These are phyloP conservation scores for Hypoxylon trugodes DNA, from an alignment of 495 filamentous ascomycete species.

Conservation along the genomic window DNA sequence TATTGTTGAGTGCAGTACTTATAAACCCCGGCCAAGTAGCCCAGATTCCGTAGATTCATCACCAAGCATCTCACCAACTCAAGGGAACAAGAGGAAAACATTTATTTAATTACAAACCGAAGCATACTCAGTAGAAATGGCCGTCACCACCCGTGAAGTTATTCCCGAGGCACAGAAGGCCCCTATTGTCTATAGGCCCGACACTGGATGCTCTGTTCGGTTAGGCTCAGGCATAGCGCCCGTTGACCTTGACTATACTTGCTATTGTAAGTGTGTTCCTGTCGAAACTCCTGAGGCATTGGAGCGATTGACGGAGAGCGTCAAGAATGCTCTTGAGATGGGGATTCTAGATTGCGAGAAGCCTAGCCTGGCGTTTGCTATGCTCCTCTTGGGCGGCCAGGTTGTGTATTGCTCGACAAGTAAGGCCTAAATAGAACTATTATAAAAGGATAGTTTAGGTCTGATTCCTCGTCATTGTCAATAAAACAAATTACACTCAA, in stretches of 20 bases:
- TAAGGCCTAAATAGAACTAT: neutral
- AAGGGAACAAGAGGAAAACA: neutral
- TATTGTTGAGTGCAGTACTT: too few species aligned
- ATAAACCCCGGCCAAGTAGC: neutral
- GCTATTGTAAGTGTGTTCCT: constrained; percentile 29
- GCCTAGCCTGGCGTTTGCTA: constrained; percentile 13
- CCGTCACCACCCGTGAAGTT: neutral
- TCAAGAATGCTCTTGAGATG: constrained; percentile 7
- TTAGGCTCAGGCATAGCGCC: constrained; percentile 13
- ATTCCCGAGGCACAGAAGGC: neutral
- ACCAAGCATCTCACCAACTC: neutral
- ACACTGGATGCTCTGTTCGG: constrained; percentile 24
- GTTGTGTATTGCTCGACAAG: constrained; percentile 2
- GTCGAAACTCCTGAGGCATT: neutral
- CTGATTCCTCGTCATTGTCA: too few species aligned
- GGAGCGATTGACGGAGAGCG: neutral
- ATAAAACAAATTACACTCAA: too few species aligned
- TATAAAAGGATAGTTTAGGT: too few species aligned
- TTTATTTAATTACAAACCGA: neutral
- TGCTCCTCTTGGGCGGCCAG: constrained; percentile 22
- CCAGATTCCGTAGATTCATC: neutral
- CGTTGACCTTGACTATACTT: neutral
- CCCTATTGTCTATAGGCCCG: constrained; percentile 13
- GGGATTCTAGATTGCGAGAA: constrained; percentile 21
- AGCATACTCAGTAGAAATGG: constrained; percentile 4